Conservation (phyloP, 2,329 filamentous ascomycete genomes). For the Ophiostoma pallidulum region DNA sequence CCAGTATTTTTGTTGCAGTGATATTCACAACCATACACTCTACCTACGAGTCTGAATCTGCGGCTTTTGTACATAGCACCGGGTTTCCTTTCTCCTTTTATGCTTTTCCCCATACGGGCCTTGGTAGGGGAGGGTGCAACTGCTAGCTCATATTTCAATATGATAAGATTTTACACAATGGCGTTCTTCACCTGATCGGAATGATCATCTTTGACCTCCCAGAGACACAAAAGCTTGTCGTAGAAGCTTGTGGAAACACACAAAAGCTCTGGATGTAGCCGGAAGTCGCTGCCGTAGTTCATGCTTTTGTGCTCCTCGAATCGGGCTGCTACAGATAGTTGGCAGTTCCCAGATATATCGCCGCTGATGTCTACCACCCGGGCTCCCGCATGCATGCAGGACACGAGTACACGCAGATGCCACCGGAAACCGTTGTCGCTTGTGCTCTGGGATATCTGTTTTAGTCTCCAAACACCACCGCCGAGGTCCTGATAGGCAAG, state of each 20-base stretch:
- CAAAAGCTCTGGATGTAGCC: slow-evolving; percentile 31
- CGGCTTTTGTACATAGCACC: too few species aligned
- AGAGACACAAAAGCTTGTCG: slow-evolving; percentile 60
- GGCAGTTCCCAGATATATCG: slow-evolving; percentile 37
- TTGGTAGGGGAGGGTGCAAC: too few species aligned
- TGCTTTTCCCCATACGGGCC: too few species aligned
- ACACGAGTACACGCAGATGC: slow-evolving; percentile 55
- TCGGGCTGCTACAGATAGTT: slow-evolving; percentile 54
- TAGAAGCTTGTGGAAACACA: slow-evolving; percentile 71
- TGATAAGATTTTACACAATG: too few species aligned
- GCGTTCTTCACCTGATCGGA: neutral
- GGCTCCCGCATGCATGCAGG: slow-evolving; percentile 87
- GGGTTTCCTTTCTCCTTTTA: neutral
- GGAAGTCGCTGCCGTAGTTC: slow-evolving; percentile 81
- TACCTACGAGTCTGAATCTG: too few species aligned
- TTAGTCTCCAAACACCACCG: slow-evolving; percentile 79
- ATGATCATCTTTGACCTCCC: slow-evolving; percentile 31
- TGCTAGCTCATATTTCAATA: too few species aligned
- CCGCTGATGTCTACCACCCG: slow-evolving; percentile 48
- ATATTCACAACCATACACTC: too few species aligned
- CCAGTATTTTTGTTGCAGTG: too few species aligned
- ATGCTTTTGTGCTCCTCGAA: slow-evolving; percentile 88
- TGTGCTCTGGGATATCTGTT: slow-evolving; percentile 37
- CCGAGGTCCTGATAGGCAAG: slow-evolving; percentile 61
- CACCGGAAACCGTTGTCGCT: slow-evolving; percentile 20